phyloP scores from a whole-genome alignment of 257 asterid species.

The Thymus quinquecostatus region DNA sequence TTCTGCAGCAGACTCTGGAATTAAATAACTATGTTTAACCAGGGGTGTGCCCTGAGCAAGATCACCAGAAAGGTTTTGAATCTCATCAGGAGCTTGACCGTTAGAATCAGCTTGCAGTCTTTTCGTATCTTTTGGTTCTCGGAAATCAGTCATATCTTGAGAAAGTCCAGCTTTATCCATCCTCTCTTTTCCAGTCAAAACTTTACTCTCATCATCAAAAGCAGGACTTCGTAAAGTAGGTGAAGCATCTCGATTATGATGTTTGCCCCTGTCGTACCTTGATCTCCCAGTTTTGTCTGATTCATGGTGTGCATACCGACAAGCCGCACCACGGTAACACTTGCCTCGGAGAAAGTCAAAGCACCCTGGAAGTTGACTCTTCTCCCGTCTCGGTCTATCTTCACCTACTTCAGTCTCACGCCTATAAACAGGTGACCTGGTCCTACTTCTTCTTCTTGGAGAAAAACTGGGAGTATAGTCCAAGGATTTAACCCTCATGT shows the following conservation, averaged over 20 bases:
- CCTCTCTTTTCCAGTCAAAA: slow-evolving; percentile 38
- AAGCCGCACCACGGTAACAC: slow-evolving; percentile 83
- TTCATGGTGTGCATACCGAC: slow-evolving; percentile 75
- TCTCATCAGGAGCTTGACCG: slow-evolving; percentile 37
- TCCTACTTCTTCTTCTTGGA: slow-evolving; percentile 80
- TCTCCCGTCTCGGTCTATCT: slow-evolving; percentile 58
- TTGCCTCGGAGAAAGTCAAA: slow-evolving; percentile 70
- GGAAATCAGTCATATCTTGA: slow-evolving; percentile 37
- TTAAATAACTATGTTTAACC: slow-evolving; percentile 27
- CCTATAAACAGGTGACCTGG: slow-evolving; percentile 63
- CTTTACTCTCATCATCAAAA: slow-evolving; percentile 37
- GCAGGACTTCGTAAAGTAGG: slow-evolving; percentile 43
- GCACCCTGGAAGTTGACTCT: slow-evolving; percentile 56
- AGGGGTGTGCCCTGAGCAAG: slow-evolving; percentile 37
- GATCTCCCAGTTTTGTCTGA: slow-evolving; percentile 56
- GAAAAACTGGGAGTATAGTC: slow-evolving; percentile 60
- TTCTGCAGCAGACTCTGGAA: slow-evolving; percentile 42
- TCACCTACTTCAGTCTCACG: slow-evolving; percentile 47
- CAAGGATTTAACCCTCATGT: slow-evolving; percentile 17
- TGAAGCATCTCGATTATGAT: slow-evolving; percentile 44
- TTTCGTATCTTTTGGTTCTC: slow-evolving; percentile 39
- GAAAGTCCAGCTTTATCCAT: slow-evolving; percentile 40
- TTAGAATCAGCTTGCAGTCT: slow-evolving; percentile 38
- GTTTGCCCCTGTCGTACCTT: slow-evolving; percentile 53
- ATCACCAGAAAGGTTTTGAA: slow-evolving; percentile 38